Evolutionary conservation across 148 eudicot genomes (phyloP).

Genomic region (Fallopia convolvulus): DNA sequence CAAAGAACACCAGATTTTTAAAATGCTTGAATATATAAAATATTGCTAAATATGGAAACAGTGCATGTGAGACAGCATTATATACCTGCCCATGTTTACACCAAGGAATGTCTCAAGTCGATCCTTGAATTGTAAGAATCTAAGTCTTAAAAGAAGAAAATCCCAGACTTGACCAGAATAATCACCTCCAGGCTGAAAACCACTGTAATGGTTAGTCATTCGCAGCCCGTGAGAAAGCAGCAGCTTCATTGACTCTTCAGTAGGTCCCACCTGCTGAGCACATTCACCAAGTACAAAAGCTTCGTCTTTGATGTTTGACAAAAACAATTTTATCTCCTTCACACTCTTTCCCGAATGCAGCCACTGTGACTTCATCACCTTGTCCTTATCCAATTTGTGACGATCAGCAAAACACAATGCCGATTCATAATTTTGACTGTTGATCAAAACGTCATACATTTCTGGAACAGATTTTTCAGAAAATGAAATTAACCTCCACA

Average conservation of each 20-base stretch:
- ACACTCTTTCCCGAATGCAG: slow-evolving; percentile 57
- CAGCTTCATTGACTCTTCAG: slow-evolving; percentile 69
- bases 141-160: slow-evolving; percentile 66
- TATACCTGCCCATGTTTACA: slow-evolving; percentile 95
- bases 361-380: slow-evolving; percentile 82
- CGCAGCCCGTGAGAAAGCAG: slow-evolving; percentile 66
- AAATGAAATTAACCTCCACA: slow-evolving; percentile 66
- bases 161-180: slow-evolving; percentile 51
- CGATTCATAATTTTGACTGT: slow-evolving; percentile 46
- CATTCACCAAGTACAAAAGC: slow-evolving; percentile 73
- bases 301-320: slow-evolving; percentile 76
- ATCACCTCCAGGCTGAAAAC: slow-evolving; percentile 33
- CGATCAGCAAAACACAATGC: slow-evolving; percentile 73
- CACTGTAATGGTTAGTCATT: slow-evolving; percentile 52
- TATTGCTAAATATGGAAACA: not conserved
- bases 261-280: slow-evolving; percentile 64
- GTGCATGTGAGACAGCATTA: slow-evolving; percentile 3
- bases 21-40: not conserved
- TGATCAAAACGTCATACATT: slow-evolving; percentile 65
- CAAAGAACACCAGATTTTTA: not conserved
- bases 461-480: slow-evolving; percentile 61
- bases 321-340: slow-evolving; percentile 52
- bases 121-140: slow-evolving; percentile 76
- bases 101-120: slow-evolving; percentile 96
- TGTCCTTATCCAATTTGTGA: slow-evolving; percentile 75